Conservation (phyloP, 176 grass and related monocot genomes). For the Typha latifolia region DNA sequence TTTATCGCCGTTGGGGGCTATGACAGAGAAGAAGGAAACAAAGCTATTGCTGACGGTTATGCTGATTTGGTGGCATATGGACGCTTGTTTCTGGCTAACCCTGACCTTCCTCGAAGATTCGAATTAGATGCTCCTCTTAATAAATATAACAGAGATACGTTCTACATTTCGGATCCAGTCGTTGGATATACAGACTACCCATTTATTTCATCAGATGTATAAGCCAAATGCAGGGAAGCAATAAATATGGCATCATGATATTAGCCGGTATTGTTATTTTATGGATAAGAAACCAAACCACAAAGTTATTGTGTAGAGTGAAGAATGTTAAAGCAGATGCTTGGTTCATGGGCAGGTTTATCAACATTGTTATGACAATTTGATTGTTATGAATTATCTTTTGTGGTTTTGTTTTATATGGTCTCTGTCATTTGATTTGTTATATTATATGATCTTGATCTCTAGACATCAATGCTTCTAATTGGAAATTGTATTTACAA, state of each 20-base stretch:
- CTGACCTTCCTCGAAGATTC: constrained; percentile 58
- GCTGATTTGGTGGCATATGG: constrained; percentile 68
- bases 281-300: too few relatives aligned
- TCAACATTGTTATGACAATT: too few relatives aligned
- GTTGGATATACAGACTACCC: constrained; percentile 64
- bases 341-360: too few relatives aligned
- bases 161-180: constrained; percentile 62
- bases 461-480: too few relatives aligned
- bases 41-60: constrained; percentile 37
- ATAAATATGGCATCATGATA: not conserved
- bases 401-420: too few relatives aligned
- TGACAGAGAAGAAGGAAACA: constrained; percentile 45
- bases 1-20: constrained; percentile 50
- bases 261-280: not conserved
- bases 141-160: constrained; percentile 55
- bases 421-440: too few relatives aligned
- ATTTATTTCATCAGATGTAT: constrained; percentile 27
- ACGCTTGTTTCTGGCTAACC: constrained; percentile 63
- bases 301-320: too few relatives aligned
- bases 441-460: too few relatives aligned
- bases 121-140: constrained; percentile 57
- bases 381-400: too few relatives aligned
- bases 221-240: not conserved
- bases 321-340: too few relatives aligned
- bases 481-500: too few relatives aligned